A percentile compares a stretch with the other conserved stretches of the same genome.
Conservation (phyloP, 2,329 filamentous ascomycete genomes). For the Colletotrichum viniferum region DNA sequence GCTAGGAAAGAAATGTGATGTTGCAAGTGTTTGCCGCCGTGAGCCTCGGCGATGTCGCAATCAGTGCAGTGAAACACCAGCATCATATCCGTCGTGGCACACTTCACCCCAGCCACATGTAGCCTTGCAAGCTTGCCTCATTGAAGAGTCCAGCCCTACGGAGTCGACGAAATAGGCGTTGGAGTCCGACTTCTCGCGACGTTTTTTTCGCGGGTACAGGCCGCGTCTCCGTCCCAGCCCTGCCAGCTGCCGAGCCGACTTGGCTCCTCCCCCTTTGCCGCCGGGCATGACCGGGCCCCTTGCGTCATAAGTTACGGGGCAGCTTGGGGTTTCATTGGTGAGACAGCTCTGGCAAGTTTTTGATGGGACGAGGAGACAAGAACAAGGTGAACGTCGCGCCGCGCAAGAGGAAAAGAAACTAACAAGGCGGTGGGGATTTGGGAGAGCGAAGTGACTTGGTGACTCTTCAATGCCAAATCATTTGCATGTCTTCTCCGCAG, state of each 20-base stretch:
- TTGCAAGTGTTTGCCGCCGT: not conserved
- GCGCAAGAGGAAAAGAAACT: not conserved
- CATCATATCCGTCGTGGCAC: not conserved
- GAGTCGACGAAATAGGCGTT: not conserved
- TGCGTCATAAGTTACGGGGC: conserved; percentile 11
- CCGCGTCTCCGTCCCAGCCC: conserved; percentile 16
- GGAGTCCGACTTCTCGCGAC: not conserved
- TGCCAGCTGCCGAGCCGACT: conserved; percentile 15
- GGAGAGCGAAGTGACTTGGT: not conserved
- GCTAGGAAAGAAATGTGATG: not conserved
- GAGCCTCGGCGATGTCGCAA: not conserved
- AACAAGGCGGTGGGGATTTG: not conserved
- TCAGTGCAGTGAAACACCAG: not conserved
- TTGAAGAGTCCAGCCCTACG: conserved; percentile 5
- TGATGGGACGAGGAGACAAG: not conserved
- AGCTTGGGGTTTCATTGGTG: conserved; percentile 2
- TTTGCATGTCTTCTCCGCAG: not conserved
- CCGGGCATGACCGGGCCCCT: conserved; percentile 9
- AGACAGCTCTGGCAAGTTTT: conserved; percentile 4
- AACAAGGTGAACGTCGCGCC: not conserved
- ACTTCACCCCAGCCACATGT: conserved; percentile 14
- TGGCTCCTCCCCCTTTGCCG: conserved; percentile 9
- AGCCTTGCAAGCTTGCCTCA: not conserved
- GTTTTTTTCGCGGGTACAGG: conserved; percentile 11
- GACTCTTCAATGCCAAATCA: not conserved